phyloP scores from a whole-genome alignment of 768 basidiomycete genomes.

The Erythrobasidium yunnanense region DNA sequence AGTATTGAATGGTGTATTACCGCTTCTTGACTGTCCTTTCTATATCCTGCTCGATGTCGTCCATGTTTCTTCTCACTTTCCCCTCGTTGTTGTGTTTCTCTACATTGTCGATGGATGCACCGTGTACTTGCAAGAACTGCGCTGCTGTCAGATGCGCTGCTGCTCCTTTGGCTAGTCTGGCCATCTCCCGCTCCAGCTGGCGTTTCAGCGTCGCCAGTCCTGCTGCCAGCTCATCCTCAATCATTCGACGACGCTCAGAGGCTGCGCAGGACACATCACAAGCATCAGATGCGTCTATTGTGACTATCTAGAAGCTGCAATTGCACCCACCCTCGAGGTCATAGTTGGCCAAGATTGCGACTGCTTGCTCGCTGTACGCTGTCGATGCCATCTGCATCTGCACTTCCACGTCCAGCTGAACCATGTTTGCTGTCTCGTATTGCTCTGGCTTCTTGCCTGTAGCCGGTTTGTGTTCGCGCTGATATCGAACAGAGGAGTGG shows the following conservation, averaged over 20 bases:
- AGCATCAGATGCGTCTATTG: no score
- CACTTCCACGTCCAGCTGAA: neutral
- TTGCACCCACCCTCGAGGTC: neutral
- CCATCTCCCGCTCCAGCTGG: neutral
- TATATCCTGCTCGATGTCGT: neutral
- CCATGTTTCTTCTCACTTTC: neutral
- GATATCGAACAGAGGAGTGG: no score
- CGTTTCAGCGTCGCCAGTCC: neutral
- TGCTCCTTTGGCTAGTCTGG: neutral
- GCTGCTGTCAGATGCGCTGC: neutral
- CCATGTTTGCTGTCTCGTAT: no score
- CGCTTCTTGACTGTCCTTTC: constrained; percentile 3
- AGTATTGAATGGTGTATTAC: neutral
- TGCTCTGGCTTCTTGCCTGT: no score
- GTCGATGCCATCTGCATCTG: neutral
- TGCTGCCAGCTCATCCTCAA: neutral
- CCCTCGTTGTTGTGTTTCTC: neutral
- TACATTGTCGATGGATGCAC: neutral
- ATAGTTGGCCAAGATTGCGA: neutral
- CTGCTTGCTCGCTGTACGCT: neutral
- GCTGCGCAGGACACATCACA: no score
- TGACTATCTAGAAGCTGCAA: no score
- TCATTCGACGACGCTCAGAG: neutral
- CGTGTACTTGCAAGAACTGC: neutral
- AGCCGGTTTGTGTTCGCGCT: no score